These are phyloP conservation scores for Triticum timopheevii DNA, from an alignment of 176 grass and related monocot genomes.

Conservation along the genomic window DNA sequence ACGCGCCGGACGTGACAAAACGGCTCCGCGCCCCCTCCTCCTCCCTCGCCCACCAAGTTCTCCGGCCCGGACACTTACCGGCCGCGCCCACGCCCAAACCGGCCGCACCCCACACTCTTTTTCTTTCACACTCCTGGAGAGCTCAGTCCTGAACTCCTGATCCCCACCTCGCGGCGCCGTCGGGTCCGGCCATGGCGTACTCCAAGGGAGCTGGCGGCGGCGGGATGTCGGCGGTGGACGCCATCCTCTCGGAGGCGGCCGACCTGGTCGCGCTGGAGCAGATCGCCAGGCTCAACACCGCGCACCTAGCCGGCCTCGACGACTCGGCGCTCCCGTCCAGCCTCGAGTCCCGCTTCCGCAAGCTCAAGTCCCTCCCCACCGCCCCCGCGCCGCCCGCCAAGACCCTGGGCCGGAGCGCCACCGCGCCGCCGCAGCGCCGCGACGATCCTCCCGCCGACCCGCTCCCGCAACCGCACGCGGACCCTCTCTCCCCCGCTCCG, in stretches of 20 bases:
- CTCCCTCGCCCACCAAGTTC: not conserved
- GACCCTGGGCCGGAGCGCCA: conserved; percentile 24
- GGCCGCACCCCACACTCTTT: not conserved
- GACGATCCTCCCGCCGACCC: not conserved
- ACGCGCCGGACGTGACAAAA: conserved; percentile 31
- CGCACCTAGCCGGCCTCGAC: conserved; percentile 61
- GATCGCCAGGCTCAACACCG: conserved; percentile 79
- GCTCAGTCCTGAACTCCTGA: not conserved
- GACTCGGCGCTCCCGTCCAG: conserved; percentile 47
- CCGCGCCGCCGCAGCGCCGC: conserved; percentile 21
- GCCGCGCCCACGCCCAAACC: not conserved
- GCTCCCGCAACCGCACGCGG: not conserved
- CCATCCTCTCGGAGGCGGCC: conserved; percentile 69
- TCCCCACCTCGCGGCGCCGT: not conserved
- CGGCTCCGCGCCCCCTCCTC: not conserved
- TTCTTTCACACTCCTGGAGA: not conserved
- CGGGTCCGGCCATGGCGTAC: conserved; percentile 35
- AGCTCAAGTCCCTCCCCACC: conserved; percentile 80
- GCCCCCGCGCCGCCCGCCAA: not conserved
- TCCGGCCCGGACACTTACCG: not conserved
- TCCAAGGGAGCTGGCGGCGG: not conserved
- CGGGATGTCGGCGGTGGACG: conserved; percentile 50
- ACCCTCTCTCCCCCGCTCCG: not conserved
- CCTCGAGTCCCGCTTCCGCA: conserved; percentile 81
- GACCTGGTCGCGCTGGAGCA: conserved; percentile 69